Base-by-base conservation (phyloP, 345 rosid species). In the Linum usitatissimum region DNA sequence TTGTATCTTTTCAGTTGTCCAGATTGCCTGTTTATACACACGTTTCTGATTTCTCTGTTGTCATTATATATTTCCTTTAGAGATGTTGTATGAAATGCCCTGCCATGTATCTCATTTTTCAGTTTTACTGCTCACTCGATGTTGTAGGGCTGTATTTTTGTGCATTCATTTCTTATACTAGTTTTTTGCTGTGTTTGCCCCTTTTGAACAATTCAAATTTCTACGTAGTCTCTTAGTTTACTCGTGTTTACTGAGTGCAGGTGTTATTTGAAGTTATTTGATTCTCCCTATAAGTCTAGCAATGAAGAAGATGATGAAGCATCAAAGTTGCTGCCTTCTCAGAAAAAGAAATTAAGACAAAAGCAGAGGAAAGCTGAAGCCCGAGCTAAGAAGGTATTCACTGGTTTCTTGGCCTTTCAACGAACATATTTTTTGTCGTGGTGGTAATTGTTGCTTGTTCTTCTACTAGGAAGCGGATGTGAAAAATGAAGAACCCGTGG, bases 281-380 rank as follows among this genome's bases (percentile, higher is more conserved):
- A 94, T 81, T 81, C 82, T 71, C 99, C 99, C 62, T 45, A 78
- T 3, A 94, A 83, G 79, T 80, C 91, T 53, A 73, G 77, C 7
- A 58, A 86, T 53, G 85, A 81, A 74, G 99, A 86, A 73, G 99
- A 86, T 68, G 80, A 87, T 56, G 84, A 72, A 69, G 78, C 80
- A 78, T 82, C 91, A 34, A 88, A 94, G 80, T 67, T 90, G 78
- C 85, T 77, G 65, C 91, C 95, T 63, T 81, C 96, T 61, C 96
- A 90, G 76, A 94, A 86, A 71, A 94, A 86, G 90, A 94, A 94
- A 78, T 67, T 86, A 73, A 86, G 82, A 81, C 85, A 81, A 66
- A 94, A 90, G 73, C 97, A 88, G 75, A 85, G 83, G 61, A 94
- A 90, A 77, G 94, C 97, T 49, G 97, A 90, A 81, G 95, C 95